A percentile compares a stretch with the other conserved stretches of the same genome.
These are phyloP conservation scores for Crataegus laevigata DNA, from an alignment of 306 rosid species.

Conservation along the genomic window DNA sequence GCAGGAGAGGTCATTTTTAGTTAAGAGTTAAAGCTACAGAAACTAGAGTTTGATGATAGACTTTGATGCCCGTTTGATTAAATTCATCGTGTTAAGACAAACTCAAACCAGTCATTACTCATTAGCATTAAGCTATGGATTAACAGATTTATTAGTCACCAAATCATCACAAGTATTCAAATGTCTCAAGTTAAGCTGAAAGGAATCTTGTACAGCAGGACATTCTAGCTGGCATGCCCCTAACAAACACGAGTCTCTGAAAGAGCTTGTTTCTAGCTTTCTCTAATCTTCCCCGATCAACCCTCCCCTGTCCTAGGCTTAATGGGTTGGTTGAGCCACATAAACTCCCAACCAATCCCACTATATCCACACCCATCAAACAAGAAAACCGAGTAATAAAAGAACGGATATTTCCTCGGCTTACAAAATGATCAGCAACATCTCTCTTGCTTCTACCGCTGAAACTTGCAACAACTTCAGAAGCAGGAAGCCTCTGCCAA, in stretches of 20 bases:
- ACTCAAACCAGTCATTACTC: slow-evolving; percentile 9
- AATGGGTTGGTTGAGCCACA: neutral
- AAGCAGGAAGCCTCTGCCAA: slow-evolving; percentile 20
- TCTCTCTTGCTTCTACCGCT: slow-evolving; percentile 22
- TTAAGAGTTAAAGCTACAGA: neutral
- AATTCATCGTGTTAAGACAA: neutral
- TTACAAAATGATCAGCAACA: slow-evolving; percentile 35
- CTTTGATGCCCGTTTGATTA: too few relatives aligned
- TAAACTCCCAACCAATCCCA: neutral
- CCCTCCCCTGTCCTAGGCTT: too few relatives aligned
- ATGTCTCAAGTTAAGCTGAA: slow-evolving; percentile 33
- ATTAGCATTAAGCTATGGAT: neutral
- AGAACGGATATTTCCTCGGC: neutral
- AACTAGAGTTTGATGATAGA: too few relatives aligned
- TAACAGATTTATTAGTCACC: neutral
- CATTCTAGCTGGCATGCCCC: slow-evolving; percentile 48
- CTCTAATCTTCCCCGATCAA: slow-evolving; percentile 1
- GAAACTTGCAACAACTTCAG: slow-evolving; percentile 8
- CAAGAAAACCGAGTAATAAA: neutral
- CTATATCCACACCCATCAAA: slow-evolving; percentile 1
- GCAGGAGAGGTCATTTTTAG: slow-evolving; percentile 2
- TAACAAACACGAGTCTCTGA: slow-evolving; percentile 20
- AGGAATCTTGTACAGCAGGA: slow-evolving; percentile 28
- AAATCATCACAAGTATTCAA: slow-evolving; percentile 16
- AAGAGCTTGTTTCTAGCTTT: slow-evolving; percentile 10